phyloP scores from a whole-genome alignment of 306 rosid genomes.

The Casuarina equisetifolia region DNA sequence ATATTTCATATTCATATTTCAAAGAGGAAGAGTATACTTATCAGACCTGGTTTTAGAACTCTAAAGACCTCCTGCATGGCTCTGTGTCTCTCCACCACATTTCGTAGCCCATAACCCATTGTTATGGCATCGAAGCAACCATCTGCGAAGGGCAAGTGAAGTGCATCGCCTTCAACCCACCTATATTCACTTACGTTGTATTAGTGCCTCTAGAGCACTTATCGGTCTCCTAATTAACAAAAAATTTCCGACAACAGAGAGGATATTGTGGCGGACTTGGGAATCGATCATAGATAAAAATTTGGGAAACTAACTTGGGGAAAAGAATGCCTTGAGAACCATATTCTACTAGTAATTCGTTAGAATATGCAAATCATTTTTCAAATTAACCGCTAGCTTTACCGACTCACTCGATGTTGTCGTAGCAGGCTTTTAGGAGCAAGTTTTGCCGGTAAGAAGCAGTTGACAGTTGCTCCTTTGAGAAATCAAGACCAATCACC shows the following conservation, averaged over 20 bases:
- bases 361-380: neutral
- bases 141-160: conserved; percentile 75
- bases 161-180: conserved; percentile 97
- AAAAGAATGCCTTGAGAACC: neutral
- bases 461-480: conserved; percentile 55
- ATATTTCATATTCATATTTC: conserved; percentile 8
- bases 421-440: conserved; percentile 40
- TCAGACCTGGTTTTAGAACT: conserved; percentile 70
- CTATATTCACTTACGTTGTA: conserved; percentile 38
- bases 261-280: neutral
- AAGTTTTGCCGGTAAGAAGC: conserved; percentile 60
- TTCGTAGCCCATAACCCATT: conserved; percentile 90
- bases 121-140: conserved; percentile 79
- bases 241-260: neutral
- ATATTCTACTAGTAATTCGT: neutral
- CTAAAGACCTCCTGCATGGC: conserved; percentile 74
- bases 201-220: conserved; percentile 19
- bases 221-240: neutral
- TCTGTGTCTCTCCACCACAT: conserved; percentile 66
- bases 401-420: conserved; percentile 76
- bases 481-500: conserved; percentile 79
- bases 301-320: neutral
- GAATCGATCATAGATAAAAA: neutral
- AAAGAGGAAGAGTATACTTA: conserved; percentile 10
- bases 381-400: conserved; percentile 34